A percentile compares a stretch with the other conserved stretches of the same genome.
phyloP scores from a whole-genome alignment of 768 basidiomycete genomes.

The Tulasnella sp. region DNA sequence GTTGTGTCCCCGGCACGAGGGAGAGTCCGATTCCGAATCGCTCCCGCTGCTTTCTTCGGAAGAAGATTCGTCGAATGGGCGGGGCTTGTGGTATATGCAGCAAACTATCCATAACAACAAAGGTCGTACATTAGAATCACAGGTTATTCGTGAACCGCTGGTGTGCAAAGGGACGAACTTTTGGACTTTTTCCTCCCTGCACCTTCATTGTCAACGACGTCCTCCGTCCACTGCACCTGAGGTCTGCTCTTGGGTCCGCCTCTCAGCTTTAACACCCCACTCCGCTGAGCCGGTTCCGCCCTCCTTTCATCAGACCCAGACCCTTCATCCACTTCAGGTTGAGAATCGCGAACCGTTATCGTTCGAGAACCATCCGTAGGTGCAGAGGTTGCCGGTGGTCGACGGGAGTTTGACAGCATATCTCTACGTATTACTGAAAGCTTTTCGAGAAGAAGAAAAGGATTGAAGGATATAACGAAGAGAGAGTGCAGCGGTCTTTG shows the following conservation, averaged over 20 bases:
- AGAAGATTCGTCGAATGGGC: constrained; percentile 71
- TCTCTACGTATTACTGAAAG: neutral
- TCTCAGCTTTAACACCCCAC: constrained; percentile 54
- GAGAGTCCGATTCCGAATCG: constrained; percentile 37
- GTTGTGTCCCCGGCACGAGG: constrained; percentile 28
- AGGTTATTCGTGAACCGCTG: neutral
- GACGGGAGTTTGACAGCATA: constrained; percentile 1
- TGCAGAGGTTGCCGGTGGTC: constrained; percentile 6
- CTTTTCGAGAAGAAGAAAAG: neutral
- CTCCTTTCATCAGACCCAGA: neutral
- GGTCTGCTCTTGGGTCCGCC: constrained; percentile 44
- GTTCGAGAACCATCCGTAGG: constrained; percentile 33
- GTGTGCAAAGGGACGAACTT: constrained; percentile 47
- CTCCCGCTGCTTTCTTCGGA: constrained; percentile 48
- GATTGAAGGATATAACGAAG: neutral
- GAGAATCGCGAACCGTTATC: constrained; percentile 31
- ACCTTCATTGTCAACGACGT: constrained; percentile 85
- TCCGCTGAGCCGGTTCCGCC: constrained; percentile 19
- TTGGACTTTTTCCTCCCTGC: constrained; percentile 87
- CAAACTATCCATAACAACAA: constrained; percentile 53
- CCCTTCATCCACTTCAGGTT: constrained; percentile 24
- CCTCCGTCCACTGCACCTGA: constrained; percentile 74
- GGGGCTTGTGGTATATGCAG: constrained; percentile 86
- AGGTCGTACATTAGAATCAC: constrained; percentile 1
- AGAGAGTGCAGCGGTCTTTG: neutral